Evolutionary conservation across 2,329 filamentous ascomycete genomes (phyloP).

Genomic region (Xylaria sp.): DNA sequence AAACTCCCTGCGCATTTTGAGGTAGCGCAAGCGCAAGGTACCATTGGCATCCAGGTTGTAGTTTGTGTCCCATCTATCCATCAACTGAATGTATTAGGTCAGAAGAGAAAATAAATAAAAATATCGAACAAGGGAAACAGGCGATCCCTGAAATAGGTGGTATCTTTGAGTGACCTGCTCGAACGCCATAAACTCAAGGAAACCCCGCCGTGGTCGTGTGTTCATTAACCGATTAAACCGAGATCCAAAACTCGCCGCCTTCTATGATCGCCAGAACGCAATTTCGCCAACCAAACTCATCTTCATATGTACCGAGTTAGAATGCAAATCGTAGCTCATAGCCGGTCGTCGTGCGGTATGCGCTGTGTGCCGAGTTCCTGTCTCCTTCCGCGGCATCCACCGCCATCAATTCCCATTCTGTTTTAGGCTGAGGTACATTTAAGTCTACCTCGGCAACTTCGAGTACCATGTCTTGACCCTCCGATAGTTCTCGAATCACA

Average conservation of each 20-base stretch:
- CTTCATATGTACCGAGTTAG: conserved; percentile 48
- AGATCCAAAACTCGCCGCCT: conserved; percentile 26
- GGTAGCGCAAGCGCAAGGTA: background rate
- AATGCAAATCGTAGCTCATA: conserved; percentile 62
- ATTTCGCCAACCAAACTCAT: conserved; percentile 21
- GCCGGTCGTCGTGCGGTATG: conserved; percentile 49
- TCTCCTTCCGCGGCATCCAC: conserved; percentile 60
- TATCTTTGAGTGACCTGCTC: conserved; percentile 47
- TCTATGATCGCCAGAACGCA: conserved; percentile 35
- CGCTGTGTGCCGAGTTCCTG: conserved; percentile 48
- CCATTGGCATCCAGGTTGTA: conserved; percentile 1
- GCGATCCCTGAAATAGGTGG: conserved; percentile 44
- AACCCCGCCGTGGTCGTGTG: conserved; percentile 43
- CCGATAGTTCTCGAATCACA: conserved; percentile 81
- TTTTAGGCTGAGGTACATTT: conserved; percentile 57
- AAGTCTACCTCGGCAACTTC: conserved; percentile 66
- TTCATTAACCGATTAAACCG: conserved; percentile 40
- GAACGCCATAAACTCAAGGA: conserved; percentile 45
- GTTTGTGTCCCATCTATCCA: conserved; percentile 36
- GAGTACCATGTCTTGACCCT: conserved; percentile 91
- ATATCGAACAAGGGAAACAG: conserved; percentile 36
- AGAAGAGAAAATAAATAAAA: conserved; percentile 17
- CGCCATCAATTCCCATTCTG: conserved; percentile 73
- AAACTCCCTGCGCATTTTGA: background rate
- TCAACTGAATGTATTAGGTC: conserved; percentile 36